phyloP scores from a whole-genome alignment of 148 eudicot species.

The Linanthus parryae region DNA sequence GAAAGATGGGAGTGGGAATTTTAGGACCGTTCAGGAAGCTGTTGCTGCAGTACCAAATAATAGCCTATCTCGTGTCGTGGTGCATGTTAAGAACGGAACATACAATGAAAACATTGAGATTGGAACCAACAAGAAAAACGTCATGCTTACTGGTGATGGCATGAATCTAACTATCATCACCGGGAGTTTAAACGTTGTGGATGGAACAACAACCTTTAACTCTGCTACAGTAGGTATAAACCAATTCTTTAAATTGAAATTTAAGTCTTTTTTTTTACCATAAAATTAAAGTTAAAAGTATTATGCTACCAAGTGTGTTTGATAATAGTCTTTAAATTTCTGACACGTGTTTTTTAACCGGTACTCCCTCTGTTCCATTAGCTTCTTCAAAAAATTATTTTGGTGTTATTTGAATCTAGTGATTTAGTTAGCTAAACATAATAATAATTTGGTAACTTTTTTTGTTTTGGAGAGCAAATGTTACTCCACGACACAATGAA shows the following conservation, averaged over 20 bases:
- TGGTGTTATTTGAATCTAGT: too few relatives aligned
- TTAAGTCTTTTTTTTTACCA: not conserved
- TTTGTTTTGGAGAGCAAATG: too few relatives aligned
- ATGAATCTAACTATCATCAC: constrained; percentile 19
- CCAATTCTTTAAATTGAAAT: not conserved
- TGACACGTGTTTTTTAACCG: too few relatives aligned
- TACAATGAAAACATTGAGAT: constrained; percentile 33
- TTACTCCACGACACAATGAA: too few relatives aligned
- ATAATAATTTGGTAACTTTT: too few relatives aligned
- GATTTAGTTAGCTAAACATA: too few relatives aligned
- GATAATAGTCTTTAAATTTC: too few relatives aligned
- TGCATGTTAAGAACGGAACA: constrained; percentile 33
- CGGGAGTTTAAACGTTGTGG: constrained; percentile 17
- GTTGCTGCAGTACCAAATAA: constrained; percentile 29
- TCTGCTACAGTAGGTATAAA: constrained; percentile 17
- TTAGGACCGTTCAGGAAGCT: constrained; percentile 19
- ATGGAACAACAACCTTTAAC: constrained; percentile 16
- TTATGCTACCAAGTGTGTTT: not conserved
- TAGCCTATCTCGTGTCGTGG: constrained; percentile 21
- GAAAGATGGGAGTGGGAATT: constrained; percentile 35
- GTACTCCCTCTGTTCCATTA: too few relatives aligned
- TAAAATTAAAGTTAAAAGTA: not conserved
- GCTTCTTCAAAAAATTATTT: not conserved
- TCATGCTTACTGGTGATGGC: constrained; percentile 24
- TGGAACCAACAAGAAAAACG: constrained; percentile 17